These are phyloP conservation scores for Thermomyces lanuginosus DNA, from an alignment of 2,329 filamentous ascomycete species.

Conservation along the genomic window DNA sequence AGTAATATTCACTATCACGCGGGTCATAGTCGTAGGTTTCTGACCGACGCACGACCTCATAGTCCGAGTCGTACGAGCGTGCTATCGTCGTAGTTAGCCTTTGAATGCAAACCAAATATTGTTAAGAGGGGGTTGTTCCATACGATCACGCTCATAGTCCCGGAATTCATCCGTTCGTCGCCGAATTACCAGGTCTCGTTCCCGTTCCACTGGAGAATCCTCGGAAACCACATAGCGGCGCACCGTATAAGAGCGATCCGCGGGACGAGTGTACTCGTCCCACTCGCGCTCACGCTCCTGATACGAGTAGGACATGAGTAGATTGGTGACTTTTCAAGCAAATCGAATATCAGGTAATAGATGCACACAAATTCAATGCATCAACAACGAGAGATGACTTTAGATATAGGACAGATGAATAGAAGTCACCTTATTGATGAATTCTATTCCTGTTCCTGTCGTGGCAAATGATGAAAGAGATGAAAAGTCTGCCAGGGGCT, in stretches of 20 bases:
- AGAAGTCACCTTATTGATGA: no score
- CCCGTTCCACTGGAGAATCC: constrained; percentile 19
- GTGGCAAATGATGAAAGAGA: no score
- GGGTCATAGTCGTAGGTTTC: constrained; percentile 33
- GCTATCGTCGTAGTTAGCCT: constrained; percentile 41
- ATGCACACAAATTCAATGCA: constrained; percentile 2
- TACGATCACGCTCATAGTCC: constrained; percentile 29
- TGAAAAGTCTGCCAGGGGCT: no score
- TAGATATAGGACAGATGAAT: no score
- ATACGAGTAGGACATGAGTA: constrained; percentile 22
- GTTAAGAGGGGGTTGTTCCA: constrained; percentile 1
- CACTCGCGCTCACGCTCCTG: constrained; percentile 26
- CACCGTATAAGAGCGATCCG: constrained; percentile 36
- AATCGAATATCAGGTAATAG: constrained; percentile 5
- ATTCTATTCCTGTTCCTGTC: no score
- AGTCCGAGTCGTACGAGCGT: constrained; percentile 40
- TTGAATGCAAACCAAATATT: no score
- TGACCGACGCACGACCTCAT: constrained; percentile 43
- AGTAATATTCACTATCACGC: constrained; percentile 46
- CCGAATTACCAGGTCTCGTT: constrained; percentile 24
- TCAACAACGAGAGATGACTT: no score
- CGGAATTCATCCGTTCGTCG: constrained; percentile 29
- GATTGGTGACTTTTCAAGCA: no score
- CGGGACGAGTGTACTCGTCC: constrained; percentile 25
- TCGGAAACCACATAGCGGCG: constrained; percentile 40